phyloP scores from a whole-genome alignment of 352 stramenopile genomes.

The Phytophthora brassicae region DNA sequence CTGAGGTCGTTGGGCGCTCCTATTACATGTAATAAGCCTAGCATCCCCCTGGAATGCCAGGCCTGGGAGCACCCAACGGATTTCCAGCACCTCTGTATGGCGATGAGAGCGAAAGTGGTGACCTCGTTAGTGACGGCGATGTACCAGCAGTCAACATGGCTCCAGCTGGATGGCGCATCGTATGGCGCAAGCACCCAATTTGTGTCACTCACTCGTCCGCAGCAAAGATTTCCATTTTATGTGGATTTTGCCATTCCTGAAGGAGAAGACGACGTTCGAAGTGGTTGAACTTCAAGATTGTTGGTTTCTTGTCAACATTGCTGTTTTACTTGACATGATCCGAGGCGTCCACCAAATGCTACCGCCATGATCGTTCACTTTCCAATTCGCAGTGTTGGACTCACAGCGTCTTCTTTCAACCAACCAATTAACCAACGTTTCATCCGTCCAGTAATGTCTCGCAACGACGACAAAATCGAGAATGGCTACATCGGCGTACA shows the following conservation, averaged over 20 bases:
- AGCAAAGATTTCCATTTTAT: constrained; percentile 20
- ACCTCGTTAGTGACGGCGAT: constrained; percentile 1
- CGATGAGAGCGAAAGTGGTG: constrained; percentile 4
- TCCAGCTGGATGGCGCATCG: constrained; percentile 9
- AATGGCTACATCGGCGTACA: constrained; percentile 38
- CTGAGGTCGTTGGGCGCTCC: too few relatives aligned
- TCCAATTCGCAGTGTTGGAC: constrained; percentile 24
- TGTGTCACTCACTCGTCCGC: constrained; percentile 18
- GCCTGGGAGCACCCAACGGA: too few relatives aligned
- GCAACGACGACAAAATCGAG: constrained; percentile 39
- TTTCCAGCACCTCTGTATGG: constrained; percentile 13
- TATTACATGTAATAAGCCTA: too few relatives aligned
- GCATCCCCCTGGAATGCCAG: too few relatives aligned
- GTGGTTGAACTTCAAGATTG: constrained; percentile 36
- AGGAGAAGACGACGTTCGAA: constrained; percentile 18
- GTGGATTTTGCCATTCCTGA: constrained; percentile 25
- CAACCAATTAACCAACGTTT: constrained; percentile 1
- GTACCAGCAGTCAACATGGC: constrained; percentile 20
- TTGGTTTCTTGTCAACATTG: constrained; percentile 21
- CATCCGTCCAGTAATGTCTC: constrained; percentile 17
- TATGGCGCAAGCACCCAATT: constrained; percentile 11
- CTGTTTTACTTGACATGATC: constrained; percentile 16
- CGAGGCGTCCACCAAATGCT: background rate
- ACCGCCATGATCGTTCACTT: constrained; percentile 14
- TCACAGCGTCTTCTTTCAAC: constrained; percentile 1